These are phyloP conservation scores for Scytalidium sp. DNA, from an alignment of 2,329 filamentous ascomycete genomes.

Conservation along the genomic window DNA sequence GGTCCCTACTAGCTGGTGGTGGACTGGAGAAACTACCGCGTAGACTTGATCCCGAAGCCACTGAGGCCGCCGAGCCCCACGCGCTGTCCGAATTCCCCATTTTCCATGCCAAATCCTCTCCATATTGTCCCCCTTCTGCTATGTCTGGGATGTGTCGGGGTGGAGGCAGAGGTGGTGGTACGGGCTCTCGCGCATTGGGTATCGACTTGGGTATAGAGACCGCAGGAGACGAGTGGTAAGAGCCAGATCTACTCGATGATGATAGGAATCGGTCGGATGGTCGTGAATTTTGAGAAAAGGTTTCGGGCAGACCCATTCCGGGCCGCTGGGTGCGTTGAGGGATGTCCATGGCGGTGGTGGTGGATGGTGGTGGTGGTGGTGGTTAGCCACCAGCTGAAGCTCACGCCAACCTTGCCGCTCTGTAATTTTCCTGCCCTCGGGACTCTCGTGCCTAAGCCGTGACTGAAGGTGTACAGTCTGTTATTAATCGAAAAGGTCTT, in stretches of 20 bases:
- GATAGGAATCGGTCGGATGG: constrained; percentile 25
- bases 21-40: constrained; percentile 39
- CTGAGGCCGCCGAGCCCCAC: constrained; percentile 34
- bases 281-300: constrained; percentile 38
- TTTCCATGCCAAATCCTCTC: constrained; percentile 60
- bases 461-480: too few species aligned
- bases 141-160: constrained; percentile 56
- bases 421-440: too few species aligned
- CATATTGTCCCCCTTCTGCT: constrained; percentile 49
- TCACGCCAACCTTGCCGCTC: constrained; percentile 1
- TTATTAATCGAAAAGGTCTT: too few species aligned
- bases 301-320: constrained; percentile 31
- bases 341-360: constrained; percentile 37
- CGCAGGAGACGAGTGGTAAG: constrained; percentile 29
- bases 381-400: constrained; percentile 18
- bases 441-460: too few species aligned
- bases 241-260: constrained; percentile 19
- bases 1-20: constrained; percentile 17
- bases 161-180: constrained; percentile 63
- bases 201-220: constrained; percentile 59
- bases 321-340: constrained; percentile 27
- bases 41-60: constrained; percentile 43
- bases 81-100: constrained; percentile 54
- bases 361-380: constrained; percentile 5
- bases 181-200: constrained; percentile 48